A percentile compares a stretch with the other conserved stretches of the same genome.
Evolutionary conservation across 2,329 filamentous ascomycete genomes (phyloP).

Genomic region (Diplocarpon rosae): DNA sequence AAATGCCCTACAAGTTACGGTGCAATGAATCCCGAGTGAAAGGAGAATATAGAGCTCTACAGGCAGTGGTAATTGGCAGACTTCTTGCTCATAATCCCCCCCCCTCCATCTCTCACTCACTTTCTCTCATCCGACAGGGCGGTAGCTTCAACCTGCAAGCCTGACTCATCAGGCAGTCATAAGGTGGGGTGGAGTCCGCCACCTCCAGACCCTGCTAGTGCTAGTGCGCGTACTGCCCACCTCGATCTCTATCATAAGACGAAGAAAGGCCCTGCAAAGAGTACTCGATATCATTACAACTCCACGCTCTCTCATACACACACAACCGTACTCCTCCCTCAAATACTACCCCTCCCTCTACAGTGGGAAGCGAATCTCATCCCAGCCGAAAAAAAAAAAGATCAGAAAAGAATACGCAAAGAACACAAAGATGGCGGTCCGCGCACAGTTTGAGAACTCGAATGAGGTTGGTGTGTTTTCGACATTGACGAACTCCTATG

Average conservation of each 20-base stretch:
- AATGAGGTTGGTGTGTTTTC: constrained; percentile 96
- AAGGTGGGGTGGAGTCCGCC: background rate
- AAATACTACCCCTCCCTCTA: background rate
- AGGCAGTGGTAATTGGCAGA: background rate
- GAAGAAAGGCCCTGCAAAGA: background rate
- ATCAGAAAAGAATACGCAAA: background rate
- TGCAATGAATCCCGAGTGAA: too few species aligned
- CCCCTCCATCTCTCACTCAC: background rate
- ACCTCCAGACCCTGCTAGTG: too few species aligned
- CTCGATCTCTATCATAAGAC: constrained; percentile 1
- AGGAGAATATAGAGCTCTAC: background rate
- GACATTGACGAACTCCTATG: constrained; percentile 94
- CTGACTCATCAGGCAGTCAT: constrained; percentile 3
- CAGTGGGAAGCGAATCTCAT: background rate
- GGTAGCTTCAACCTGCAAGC: background rate
- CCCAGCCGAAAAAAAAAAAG: background rate
- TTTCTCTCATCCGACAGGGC: background rate
- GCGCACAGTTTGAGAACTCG: constrained; percentile 77
- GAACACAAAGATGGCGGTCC: constrained; percentile 46
- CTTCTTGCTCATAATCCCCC: background rate
- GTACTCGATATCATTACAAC: background rate
- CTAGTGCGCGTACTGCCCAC: too few species aligned
- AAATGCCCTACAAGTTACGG: too few species aligned
- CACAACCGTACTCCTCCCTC: background rate
- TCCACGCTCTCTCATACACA: too few species aligned